Conservation (phyloP, 495 filamentous ascomycete genomes). For the Penicillium egyptiacum region DNA sequence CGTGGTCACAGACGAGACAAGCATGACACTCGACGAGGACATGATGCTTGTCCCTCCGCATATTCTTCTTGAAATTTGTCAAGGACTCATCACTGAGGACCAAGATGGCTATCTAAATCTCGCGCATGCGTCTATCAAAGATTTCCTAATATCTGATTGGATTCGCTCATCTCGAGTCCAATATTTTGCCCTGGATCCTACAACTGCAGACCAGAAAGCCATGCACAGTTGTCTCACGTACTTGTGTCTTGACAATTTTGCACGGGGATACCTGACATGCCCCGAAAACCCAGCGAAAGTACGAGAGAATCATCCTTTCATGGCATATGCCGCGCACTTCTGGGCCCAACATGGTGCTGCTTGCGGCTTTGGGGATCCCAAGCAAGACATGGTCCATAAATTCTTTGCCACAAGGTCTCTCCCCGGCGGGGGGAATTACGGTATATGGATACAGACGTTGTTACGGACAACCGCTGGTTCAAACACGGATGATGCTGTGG, state of each 20-base stretch:
- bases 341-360: slow-evolving; percentile 19
- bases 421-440: slow-evolving; percentile 22
- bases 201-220: slow-evolving; percentile 18
- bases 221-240: slow-evolving; percentile 25
- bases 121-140: slow-evolving; percentile 26
- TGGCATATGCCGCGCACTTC: slow-evolving; percentile 20
- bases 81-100: slow-evolving; percentile 24
- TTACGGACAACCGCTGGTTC: neutral
- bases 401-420: slow-evolving; percentile 20
- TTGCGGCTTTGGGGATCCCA: slow-evolving; percentile 2
- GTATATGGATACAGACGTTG: slow-evolving; percentile 22
- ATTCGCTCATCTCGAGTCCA: slow-evolving; percentile 19
- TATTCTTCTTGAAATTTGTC: slow-evolving; percentile 24
- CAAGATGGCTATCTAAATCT: slow-evolving; percentile 15
- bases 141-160: slow-evolving; percentile 27
- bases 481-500: neutral
- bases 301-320: slow-evolving; percentile 2
- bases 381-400: slow-evolving; percentile 14
- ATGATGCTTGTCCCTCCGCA: slow-evolving; percentile 29
- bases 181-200: slow-evolving; percentile 21
- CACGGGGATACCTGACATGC: slow-evolving; percentile 11
- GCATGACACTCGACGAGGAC: slow-evolving; percentile 21
- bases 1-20: slow-evolving; percentile 18
- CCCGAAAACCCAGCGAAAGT: neutral
- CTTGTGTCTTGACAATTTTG: slow-evolving; percentile 25